These are phyloP conservation scores for Amesomyces nigricolor DNA, from an alignment of 2,329 filamentous ascomycete species.

Conservation along the genomic window DNA sequence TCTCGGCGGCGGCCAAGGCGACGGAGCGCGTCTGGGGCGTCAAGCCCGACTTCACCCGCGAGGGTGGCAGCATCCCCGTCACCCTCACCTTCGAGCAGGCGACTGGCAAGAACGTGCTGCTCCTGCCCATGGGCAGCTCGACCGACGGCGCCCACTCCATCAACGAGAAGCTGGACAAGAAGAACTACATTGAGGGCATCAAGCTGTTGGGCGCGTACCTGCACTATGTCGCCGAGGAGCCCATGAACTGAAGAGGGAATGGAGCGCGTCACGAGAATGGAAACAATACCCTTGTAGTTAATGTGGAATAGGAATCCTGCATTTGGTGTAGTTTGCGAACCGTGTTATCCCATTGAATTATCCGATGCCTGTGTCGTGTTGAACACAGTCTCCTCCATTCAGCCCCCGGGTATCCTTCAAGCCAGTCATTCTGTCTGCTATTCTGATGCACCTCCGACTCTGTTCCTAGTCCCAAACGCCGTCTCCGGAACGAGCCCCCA, in stretches of 20 bases:
- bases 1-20: conserved; percentile 89
- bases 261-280: too few species aligned
- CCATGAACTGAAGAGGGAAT: conserved; percentile 35
- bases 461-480: not conserved
- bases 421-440: not conserved
- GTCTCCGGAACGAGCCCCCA: too few species aligned
- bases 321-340: too few species aligned
- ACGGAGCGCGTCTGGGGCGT: conserved; percentile 92
- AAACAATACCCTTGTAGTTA: too few species aligned
- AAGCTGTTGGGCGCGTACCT: conserved; percentile 93
- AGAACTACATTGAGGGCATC: conserved; percentile 96
- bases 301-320: too few species aligned
- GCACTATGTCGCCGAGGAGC: conserved; percentile 92
- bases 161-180: conserved; percentile 96
- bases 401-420: conserved; percentile 7
- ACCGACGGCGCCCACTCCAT: conserved; percentile 96
- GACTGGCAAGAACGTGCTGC: conserved; percentile 92
- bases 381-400: too few species aligned
- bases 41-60: conserved; percentile 88
- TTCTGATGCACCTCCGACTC: not conserved
- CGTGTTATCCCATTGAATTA: too few species aligned
- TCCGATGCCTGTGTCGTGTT: too few species aligned
- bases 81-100: conserved; percentile 97
- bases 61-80: conserved; percentile 95
- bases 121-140: conserved; percentile 94